These are phyloP conservation scores for Mimosa bimucronata DNA, from an alignment of 306 rosid species.

Conservation along the genomic window DNA sequence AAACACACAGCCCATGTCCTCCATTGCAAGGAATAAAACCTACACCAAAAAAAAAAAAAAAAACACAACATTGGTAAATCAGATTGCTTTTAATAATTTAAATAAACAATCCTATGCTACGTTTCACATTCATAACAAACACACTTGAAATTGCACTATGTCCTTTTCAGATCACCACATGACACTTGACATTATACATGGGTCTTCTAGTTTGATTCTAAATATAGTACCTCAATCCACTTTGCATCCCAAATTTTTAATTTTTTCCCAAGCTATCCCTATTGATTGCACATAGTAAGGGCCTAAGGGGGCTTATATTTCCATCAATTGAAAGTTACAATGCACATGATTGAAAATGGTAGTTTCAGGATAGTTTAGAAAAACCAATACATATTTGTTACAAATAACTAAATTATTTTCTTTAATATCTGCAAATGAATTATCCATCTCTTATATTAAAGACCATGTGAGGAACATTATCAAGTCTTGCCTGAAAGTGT, in stretches of 20 bases:
- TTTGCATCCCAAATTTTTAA: no score
- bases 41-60: not conserved
- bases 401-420: no score
- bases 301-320: no score
- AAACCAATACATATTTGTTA: no score
- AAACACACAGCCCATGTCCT: slow-evolving; percentile 69
- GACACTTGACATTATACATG: not conserved
- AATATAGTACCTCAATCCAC: no score
- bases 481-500: slow-evolving; percentile 69
- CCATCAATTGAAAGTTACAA: no score
- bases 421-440: no score
- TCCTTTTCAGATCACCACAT: not conserved
- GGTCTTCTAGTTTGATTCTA: not conserved
- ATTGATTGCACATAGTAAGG: no score
- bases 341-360: no score
- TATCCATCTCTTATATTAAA: no score
- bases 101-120: not conserved
- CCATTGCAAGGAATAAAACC: slow-evolving; percentile 69
- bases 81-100: not conserved
- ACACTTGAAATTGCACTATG: not conserved
- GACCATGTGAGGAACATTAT: not conserved
- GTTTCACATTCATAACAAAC: not conserved
- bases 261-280: no score
- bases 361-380: not conserved
- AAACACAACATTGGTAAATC: not conserved